Conservation (phyloP, 208 protist species). For the Trypanosoma rangeli region DNA sequence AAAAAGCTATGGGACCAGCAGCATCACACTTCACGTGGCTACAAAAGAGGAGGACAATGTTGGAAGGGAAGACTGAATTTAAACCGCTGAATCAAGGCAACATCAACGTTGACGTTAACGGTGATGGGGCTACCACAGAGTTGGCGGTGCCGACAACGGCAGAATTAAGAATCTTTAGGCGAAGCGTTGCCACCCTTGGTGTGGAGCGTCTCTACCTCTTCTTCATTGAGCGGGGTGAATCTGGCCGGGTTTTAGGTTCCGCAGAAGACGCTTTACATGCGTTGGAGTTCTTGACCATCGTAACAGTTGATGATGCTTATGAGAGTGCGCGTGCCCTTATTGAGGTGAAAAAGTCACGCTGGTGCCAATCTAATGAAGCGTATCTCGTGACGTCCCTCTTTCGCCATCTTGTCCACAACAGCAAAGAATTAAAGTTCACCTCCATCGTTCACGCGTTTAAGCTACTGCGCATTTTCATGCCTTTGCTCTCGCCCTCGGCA, state of each 20-base stretch:
- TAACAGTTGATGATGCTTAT: slow-evolving; percentile 42
- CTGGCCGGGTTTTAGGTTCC: slow-evolving; percentile 22
- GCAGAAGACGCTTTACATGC: slow-evolving; percentile 62
- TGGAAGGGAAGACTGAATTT: background rate
- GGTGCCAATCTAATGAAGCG: background rate
- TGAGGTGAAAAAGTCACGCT: background rate
- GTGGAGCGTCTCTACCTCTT: slow-evolving; percentile 64
- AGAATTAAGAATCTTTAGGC: slow-evolving; percentile 30
- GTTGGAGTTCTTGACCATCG: slow-evolving; percentile 52
- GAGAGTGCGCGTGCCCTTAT: slow-evolving; percentile 11
- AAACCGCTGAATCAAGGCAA: background rate
- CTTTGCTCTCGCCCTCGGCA: slow-evolving; percentile 39
- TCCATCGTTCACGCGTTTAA: slow-evolving; percentile 68
- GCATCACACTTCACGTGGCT: background rate
- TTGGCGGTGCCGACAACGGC: background rate
- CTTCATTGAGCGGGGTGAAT: slow-evolving; percentile 39
- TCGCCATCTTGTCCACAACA: slow-evolving; percentile 25
- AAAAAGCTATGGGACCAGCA: background rate
- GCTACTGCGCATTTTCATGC: slow-evolving; percentile 69
- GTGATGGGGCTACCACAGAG: background rate
- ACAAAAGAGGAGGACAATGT: background rate
- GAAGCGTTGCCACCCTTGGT: slow-evolving; percentile 46
- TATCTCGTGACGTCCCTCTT: slow-evolving; percentile 33
- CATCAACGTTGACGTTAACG: background rate
- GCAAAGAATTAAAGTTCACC: slow-evolving; percentile 66